These are phyloP conservation scores for Candida methanosorbosa DNA, from an alignment of 805 yeast species.

Conservation along the genomic window DNA sequence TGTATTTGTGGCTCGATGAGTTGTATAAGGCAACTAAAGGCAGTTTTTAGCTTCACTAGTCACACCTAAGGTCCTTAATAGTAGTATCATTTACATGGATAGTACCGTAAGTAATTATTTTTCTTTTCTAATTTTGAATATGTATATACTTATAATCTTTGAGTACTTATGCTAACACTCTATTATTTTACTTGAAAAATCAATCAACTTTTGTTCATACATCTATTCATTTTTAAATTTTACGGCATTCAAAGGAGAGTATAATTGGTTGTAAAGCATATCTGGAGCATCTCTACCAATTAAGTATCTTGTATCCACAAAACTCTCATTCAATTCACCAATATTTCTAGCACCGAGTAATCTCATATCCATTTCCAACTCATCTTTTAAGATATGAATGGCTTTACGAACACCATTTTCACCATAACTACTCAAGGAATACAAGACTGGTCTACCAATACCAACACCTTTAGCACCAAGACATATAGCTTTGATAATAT, in stretches of 20 bases:
- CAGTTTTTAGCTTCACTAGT: too few species aligned
- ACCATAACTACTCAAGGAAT: slow-evolving; percentile 57
- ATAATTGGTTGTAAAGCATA: slow-evolving; percentile 19
- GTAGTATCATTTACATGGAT: too few species aligned
- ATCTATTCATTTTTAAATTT: slow-evolving; percentile 19
- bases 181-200: too few species aligned
- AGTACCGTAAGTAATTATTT: too few species aligned
- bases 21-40: too few species aligned
- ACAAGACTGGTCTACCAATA: slow-evolving; percentile 57
- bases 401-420: slow-evolving; percentile 56
- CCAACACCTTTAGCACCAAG: slow-evolving; percentile 69
- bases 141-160: too few species aligned
- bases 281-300: slow-evolving; percentile 25
- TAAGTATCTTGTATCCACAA: slow-evolving; percentile 44
- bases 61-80: too few species aligned
- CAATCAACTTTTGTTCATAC: too few species aligned
- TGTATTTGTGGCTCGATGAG: too few species aligned
- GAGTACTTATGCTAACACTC: too few species aligned
- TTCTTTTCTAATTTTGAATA: too few species aligned
- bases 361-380: slow-evolving; percentile 71
- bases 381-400: slow-evolving; percentile 56
- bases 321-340: slow-evolving; percentile 47
- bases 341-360: slow-evolving; percentile 62
- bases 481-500: slow-evolving; percentile 56
- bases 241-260: slow-evolving; percentile 21